Evolutionary conservation across 129 eudicot genomes (phyloP), one percentile per base, ranked within the genome.

Genomic region (Smallanthus sonchifolius): DNA sequence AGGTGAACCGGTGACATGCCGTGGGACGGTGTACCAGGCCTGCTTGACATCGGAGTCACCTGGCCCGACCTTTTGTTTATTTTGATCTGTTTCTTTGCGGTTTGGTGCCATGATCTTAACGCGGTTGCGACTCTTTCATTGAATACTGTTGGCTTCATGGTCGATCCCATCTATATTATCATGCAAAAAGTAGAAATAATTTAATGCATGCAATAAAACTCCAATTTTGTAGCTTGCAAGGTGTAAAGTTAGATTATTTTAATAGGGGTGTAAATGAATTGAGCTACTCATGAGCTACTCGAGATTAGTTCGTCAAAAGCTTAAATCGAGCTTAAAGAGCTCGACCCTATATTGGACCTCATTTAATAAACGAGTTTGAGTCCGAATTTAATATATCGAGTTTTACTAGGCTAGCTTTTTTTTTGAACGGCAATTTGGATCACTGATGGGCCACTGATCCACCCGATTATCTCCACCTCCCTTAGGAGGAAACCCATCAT

Each of bases 141-240:
- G 82, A 88, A 88, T 44, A 88, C 75, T 1, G 82, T 72, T 7
- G 95, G 88, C 72, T 82, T 88, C 91, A 86, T 86, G 0, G 78
- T 84, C 11, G 95, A 72, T 9, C 91, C 91, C 95, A 88, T 88
- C 95, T 88, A 64, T 43, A 34, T n/a, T 28, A 24, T 10, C 11
- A 30, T 13, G 19, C 32, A 7, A 45, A 45, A 14, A 51, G 4
- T 37, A 34, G n/a, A 78, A 62, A 48, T 32, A 32, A 1, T 17
- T 79, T 4, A 78, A 14, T 15, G 5, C 47, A 38, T 39, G 45
- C 16, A 30, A 1, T 24, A 7, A n/a, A 42, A 6, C 13, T 24
- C 30, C 30, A 24, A 24, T 24, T 24, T 24, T 24, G 30, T 1
- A 44, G 10, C 15, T 9, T 44, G 14, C 9, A 44, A 44, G 49